Evolutionary conservation across 192 early-diverging fungal species (phyloP).

Genomic region (Anaeromyces robustus): DNA sequence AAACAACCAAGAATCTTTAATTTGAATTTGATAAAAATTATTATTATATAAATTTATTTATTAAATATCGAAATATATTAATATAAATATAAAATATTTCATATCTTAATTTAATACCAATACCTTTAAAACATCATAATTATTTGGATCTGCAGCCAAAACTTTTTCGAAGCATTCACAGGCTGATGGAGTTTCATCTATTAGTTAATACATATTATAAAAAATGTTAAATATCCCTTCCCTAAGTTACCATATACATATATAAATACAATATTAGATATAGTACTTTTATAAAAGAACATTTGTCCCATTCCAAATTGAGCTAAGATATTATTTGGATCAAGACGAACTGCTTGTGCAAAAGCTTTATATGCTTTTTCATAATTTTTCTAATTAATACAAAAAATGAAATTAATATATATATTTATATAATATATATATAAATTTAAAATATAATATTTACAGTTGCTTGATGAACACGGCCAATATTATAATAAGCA

Average conservation of each 20-base stretch:
- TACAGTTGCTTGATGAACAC: neutral
- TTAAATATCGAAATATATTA: constrained; percentile 7
- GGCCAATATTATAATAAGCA: neutral
- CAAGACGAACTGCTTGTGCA: constrained; percentile 38
- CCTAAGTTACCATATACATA: too few species aligned
- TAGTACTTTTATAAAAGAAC: constrained; percentile 33
- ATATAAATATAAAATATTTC: too few species aligned
- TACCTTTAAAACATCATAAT: constrained; percentile 18
- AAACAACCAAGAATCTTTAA: constrained; percentile 8
- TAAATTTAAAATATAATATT: neutral
- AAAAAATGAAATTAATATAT: neutral
- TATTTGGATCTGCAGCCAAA: constrained; percentile 18
- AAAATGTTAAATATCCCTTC: too few species aligned
- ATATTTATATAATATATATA: too few species aligned
- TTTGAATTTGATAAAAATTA: constrained; percentile 3
- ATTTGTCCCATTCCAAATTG: constrained; percentile 69
- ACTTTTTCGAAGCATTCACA: constrained; percentile 19
- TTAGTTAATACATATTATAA: too few species aligned
- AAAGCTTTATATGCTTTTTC: constrained; percentile 58
- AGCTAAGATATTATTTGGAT: constrained; percentile 47
- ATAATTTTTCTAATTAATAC: constrained; percentile 39
- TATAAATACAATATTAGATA: constrained; percentile 4
- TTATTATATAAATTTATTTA: constrained; percentile 3
- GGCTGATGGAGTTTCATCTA: neutral
- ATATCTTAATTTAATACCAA: too few species aligned